Evolutionary conservation across 2,329 filamentous ascomycete species (phyloP).

Genomic region (Fusarium napiforme): DNA sequence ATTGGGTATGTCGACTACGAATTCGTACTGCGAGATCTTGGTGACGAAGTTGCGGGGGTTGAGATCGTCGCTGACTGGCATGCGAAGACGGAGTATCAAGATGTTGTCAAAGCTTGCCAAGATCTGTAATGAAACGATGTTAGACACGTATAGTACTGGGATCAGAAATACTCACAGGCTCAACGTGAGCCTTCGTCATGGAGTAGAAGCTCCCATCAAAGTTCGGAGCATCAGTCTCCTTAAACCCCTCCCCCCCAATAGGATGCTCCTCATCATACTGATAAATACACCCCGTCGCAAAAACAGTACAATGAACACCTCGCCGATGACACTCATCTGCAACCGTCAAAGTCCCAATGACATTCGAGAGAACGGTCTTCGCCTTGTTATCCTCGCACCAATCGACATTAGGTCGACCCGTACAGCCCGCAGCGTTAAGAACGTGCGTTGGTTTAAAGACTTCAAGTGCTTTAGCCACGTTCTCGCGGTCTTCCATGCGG

Average conservation of each 20-base stretch:
- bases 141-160: neutral
- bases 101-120: constrained; percentile 70
- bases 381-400: constrained; percentile 70
- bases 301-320: constrained; percentile 71
- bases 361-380: constrained; percentile 74
- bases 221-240: constrained; percentile 71
- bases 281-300: constrained; percentile 76
- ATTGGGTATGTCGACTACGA: constrained; percentile 75
- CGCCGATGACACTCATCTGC: constrained; percentile 69
- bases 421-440: constrained; percentile 73
- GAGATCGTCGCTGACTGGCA: constrained; percentile 76
- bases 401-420: constrained; percentile 53
- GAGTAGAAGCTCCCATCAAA: constrained; percentile 77
- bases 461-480: constrained; percentile 67
- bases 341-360: constrained; percentile 72
- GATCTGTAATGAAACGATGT: constrained; percentile 53
- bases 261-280: constrained; percentile 68
- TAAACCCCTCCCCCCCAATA: constrained; percentile 68
- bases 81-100: constrained; percentile 73
- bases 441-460: constrained; percentile 72
- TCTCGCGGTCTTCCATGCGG: constrained; percentile 69
- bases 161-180: constrained; percentile 50
- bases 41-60: constrained; percentile 75
- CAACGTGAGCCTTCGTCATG: constrained; percentile 57
- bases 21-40: constrained; percentile 73